These are phyloP conservation scores for Comarum palustre DNA, from an alignment of 306 rosid species.

Conservation along the genomic window DNA sequence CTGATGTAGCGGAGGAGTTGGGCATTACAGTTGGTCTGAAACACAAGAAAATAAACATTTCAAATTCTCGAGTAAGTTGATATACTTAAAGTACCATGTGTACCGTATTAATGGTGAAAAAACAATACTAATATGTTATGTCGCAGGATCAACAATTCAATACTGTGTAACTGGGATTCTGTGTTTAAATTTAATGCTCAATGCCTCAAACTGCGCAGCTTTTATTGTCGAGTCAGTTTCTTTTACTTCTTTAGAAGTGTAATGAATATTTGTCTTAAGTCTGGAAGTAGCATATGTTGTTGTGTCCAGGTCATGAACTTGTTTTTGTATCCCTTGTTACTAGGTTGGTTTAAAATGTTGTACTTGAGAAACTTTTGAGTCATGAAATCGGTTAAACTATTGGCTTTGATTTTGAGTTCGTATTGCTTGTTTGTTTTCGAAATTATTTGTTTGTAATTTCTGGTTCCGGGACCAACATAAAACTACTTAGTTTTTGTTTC, in stretches of 20 bases:
- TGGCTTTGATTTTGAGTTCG: not conserved
- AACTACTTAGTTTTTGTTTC: not conserved
- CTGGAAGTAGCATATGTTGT: not conserved
- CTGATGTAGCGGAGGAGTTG: conserved; percentile 81
- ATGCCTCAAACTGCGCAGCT: not conserved
- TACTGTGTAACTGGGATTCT: not conserved
- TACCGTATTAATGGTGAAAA: not conserved
- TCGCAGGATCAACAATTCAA: not conserved
- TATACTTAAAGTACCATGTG: conserved; percentile 14
- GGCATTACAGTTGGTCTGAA: conserved; percentile 71
- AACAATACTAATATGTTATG: not conserved
- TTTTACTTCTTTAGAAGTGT: not conserved
- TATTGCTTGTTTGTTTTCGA: not conserved
- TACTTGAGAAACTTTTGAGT: not conserved
- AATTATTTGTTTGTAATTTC: not conserved
- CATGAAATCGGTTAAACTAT: not conserved
- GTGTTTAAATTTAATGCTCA: not conserved
- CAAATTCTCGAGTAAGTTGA: conserved; percentile 88
- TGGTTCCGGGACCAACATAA: not conserved
- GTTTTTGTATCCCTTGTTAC: not conserved
- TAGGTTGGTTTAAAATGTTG: not conserved
- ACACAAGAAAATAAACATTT: conserved; percentile 98
- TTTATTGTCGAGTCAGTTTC: not conserved
- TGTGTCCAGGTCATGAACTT: not conserved
- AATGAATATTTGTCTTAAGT: not conserved